Percentiles rank a stretch among this genome's conserved stretches.
Conservation (phyloP, 208 protist genomes). For the Crithidia expoeki region DNA sequence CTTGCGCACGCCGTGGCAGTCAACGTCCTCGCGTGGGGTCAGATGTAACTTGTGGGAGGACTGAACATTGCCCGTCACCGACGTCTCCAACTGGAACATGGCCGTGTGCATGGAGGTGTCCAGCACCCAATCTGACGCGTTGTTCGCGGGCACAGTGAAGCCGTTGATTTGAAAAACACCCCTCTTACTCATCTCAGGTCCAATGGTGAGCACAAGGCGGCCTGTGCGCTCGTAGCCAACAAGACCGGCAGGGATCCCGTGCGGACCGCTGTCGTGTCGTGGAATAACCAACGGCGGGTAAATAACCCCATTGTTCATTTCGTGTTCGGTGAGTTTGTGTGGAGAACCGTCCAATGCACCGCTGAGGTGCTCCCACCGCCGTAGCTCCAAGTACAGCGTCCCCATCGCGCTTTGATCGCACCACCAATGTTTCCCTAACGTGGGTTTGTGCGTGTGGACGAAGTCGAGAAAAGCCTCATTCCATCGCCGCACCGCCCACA, state of each 20-base stretch:
- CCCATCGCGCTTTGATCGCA: constrained; percentile 16
- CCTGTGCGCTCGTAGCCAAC: constrained; percentile 7
- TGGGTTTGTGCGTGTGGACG: background rate
- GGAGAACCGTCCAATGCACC: constrained; percentile 4
- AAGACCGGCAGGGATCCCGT: constrained; percentile 7
- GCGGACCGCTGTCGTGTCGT: constrained; percentile 1
- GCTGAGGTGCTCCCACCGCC: constrained; percentile 10
- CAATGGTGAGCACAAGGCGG: constrained; percentile 10
- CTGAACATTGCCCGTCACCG: background rate
- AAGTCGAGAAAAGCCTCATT: constrained; percentile 10
- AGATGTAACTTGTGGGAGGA: constrained; percentile 3
- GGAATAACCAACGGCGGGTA: constrained; percentile 13
- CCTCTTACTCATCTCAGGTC: constrained; percentile 8
- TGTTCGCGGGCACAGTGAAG: background rate
- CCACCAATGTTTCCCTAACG: background rate
- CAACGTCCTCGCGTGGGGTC: constrained; percentile 9
- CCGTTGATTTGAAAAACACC: constrained; percentile 6
- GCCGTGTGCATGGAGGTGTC: background rate
- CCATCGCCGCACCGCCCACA: constrained; percentile 19
- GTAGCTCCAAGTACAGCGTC: constrained; percentile 12
- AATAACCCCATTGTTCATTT: background rate
- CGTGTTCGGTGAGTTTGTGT: background rate
- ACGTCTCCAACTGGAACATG: background rate
- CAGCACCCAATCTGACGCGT: constrained; percentile 4
- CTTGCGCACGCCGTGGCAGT: background rate